Evolutionary conservation across 2,329 filamentous ascomycete genomes (phyloP).

Genomic region (Tolypocladium album): DNA sequence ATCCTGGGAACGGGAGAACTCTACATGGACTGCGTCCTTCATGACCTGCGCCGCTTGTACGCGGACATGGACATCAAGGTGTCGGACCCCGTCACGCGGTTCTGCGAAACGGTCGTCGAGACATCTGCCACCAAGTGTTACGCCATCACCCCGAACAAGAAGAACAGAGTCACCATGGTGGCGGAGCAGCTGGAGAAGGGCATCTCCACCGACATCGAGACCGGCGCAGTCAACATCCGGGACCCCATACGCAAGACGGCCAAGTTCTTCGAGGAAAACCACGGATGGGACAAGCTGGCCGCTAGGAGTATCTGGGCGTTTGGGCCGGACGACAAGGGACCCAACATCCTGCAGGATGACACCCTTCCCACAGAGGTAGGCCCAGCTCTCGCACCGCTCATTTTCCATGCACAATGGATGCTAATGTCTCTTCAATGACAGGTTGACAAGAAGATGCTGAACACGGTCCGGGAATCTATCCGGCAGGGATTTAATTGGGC

Average conservation of each 20-base stretch:
- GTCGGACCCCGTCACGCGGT: constrained; percentile 91
- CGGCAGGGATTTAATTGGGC: constrained; percentile 97
- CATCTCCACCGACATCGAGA: constrained; percentile 90
- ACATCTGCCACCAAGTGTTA: constrained; percentile 98
- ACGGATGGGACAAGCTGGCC: constrained; percentile 92
- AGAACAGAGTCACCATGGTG: constrained; percentile 98
- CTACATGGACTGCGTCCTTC: constrained; percentile 99
- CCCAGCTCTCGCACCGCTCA: neutral
- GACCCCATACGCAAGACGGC: constrained; percentile 89
- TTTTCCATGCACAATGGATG: neutral
- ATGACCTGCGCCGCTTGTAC: constrained; percentile 86
- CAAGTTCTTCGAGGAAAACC: constrained; percentile 94
- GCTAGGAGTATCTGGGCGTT: constrained; percentile 97
- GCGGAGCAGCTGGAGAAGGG: constrained; percentile 92
- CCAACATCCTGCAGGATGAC: constrained; percentile 95
- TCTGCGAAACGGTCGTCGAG: constrained; percentile 96
- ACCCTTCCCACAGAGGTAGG: constrained; percentile 75
- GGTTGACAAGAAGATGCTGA: constrained; percentile 86
- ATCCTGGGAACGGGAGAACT: constrained; percentile 91
- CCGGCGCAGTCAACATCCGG: constrained; percentile 78
- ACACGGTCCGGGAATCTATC: constrained; percentile 81
- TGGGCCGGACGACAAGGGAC: constrained; percentile 86
- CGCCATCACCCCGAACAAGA: constrained; percentile 95
- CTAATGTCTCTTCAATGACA: constrained; percentile 14
- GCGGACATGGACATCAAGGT: constrained; percentile 99